Conservation (phyloP, 225 moss, liverwort and hornwort species). For the Anthoceros angustus region DNA sequence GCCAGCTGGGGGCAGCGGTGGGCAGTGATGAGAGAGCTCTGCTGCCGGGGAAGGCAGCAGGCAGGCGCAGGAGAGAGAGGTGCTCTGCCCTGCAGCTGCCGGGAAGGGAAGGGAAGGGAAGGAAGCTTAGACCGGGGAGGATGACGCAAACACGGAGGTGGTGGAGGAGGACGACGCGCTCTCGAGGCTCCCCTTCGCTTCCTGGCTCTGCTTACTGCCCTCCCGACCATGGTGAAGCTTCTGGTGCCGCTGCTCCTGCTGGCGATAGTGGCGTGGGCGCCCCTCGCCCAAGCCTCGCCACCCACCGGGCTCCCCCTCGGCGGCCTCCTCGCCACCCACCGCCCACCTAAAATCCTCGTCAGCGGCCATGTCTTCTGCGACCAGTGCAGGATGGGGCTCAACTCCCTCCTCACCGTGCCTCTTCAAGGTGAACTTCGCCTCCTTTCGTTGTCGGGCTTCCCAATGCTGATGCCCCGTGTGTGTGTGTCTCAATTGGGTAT, state of each 20-base stretch:
- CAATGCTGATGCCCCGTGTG: too few relatives aligned
- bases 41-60: too few relatives aligned
- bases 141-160: neutral
- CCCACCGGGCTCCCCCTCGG: neutral
- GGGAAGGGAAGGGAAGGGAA: neutral
- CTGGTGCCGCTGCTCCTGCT: neutral
- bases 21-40: too few relatives aligned
- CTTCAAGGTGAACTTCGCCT: neutral
- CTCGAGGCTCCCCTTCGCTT: too few relatives aligned
- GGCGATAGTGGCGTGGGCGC: neutral
- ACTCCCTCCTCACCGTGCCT: neutral
- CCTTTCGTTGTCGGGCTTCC: neutral
- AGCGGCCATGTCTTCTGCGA: neutral
- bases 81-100: neutral
- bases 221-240: neutral
- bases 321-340: neutral
- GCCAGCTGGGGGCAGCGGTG: too few relatives aligned
- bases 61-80: too few relatives aligned
- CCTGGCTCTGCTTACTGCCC: neutral
- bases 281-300: neutral
- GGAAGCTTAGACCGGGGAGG: neutral
- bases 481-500: too few relatives aligned
- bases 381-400: neutral
- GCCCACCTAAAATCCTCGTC: neutral
- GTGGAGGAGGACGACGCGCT: neutral